A percentile compares a stretch with the other conserved stretches of the same genome.
These are phyloP conservation scores for Colletotrichum liaoningense DNA, from an alignment of 2,329 filamentous ascomycete genomes.

Conservation along the genomic window DNA sequence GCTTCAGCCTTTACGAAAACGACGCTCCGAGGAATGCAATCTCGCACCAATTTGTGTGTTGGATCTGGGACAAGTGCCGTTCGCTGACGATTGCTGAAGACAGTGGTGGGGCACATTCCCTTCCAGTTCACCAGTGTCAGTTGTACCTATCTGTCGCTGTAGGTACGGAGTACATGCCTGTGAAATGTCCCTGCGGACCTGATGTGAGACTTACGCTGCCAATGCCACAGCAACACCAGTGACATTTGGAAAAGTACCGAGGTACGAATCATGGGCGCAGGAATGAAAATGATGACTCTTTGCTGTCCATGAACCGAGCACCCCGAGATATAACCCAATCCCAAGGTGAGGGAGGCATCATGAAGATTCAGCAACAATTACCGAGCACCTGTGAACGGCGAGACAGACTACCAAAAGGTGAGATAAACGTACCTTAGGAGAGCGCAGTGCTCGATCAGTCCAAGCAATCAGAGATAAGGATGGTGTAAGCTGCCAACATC, in stretches of 20 bases:
- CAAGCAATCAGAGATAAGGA: not conserved
- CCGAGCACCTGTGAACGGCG: too few relatives aligned
- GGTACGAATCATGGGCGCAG: not conserved
- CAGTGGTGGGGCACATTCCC: not conserved
- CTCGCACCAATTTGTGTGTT: constrained; percentile 6
- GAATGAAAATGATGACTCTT: constrained; percentile 7
- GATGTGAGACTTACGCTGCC: not conserved
- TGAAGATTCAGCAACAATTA: not conserved
- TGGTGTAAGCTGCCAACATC: constrained; percentile 14
- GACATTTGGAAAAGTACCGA: not conserved
- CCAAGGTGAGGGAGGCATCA: not conserved
- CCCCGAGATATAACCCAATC: too few relatives aligned
- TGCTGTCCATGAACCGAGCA: not conserved
- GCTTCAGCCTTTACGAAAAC: not conserved
- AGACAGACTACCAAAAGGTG: not conserved
- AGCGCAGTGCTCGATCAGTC: not conserved
- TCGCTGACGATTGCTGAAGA: constrained; percentile 34
- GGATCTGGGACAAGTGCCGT: constrained; percentile 19
- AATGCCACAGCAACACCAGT: not conserved
- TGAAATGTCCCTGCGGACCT: not conserved
- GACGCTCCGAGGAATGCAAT: constrained; percentile 8
- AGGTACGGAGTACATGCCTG: not conserved
- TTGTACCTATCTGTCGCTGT: too few relatives aligned
- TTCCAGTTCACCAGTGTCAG: too few relatives aligned
- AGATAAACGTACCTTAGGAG: not conserved